Percentiles rank a stretch among this genome's conserved stretches.
Conservation (phyloP, 1,284 basidiomycete species). For the Cyathus pygmaeus region DNA sequence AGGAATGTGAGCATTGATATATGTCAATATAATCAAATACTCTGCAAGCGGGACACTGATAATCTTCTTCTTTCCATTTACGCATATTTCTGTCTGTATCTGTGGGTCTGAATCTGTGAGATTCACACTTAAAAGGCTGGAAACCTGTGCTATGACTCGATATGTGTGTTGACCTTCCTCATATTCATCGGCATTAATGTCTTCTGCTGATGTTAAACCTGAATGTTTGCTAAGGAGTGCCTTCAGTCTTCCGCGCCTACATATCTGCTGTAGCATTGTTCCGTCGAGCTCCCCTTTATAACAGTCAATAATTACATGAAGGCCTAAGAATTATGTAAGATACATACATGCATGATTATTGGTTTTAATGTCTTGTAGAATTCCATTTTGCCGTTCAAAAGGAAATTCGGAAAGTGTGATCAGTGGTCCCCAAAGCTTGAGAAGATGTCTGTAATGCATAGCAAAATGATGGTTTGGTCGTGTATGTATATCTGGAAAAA, state of each 20-base stretch:
- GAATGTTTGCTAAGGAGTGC: background rate
- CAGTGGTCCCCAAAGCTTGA: conserved; percentile 46
- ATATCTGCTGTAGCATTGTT: conserved; percentile 29
- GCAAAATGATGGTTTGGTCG: conserved; percentile 49
- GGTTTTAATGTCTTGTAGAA: conserved; percentile 39
- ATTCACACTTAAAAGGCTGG: background rate
- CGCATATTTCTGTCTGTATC: too few relatives aligned
- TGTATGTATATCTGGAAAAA: conserved; percentile 33
- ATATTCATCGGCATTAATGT: too few relatives aligned
- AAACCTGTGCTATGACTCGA: background rate
- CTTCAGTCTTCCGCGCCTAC: conserved; percentile 11
- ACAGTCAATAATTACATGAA: background rate
- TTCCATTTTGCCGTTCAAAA: conserved; percentile 43
- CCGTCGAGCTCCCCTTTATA: conserved; percentile 24
- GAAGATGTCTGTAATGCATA: conserved; percentile 38
- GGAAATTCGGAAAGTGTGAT: conserved; percentile 36
- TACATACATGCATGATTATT: conserved; percentile 34
- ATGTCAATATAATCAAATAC: too few relatives aligned
- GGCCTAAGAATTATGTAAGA: conserved; percentile 6
- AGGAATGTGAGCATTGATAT: too few relatives aligned
- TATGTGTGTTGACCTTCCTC: conserved; percentile 1
- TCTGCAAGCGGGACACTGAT: too few relatives aligned
- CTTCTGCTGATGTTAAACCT: too few relatives aligned
- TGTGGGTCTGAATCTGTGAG: too few relatives aligned
- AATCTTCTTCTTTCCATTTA: too few relatives aligned